These are phyloP conservation scores for Spinacia oleracea DNA, from an alignment of 179 eudicot species.

Conservation along the genomic window DNA sequence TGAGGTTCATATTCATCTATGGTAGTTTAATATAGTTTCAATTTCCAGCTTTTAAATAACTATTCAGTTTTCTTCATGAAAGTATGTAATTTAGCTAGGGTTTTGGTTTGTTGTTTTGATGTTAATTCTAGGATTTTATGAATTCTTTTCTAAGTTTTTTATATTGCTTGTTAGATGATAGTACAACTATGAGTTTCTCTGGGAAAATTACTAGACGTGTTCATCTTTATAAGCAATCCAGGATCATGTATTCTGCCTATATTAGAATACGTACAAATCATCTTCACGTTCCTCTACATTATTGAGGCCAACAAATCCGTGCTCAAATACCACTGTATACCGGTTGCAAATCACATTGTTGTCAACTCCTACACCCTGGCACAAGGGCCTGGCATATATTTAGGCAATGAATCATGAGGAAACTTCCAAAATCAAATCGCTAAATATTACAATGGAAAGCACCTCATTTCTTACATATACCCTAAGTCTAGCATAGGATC, in stretches of 20 bases:
- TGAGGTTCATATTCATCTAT: no score
- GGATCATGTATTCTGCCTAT: constrained; percentile 77
- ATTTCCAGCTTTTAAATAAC: no score
- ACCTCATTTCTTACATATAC: not conserved
- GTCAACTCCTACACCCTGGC: constrained; percentile 49
- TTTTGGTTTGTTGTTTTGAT: no score
- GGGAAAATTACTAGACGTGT: constrained; percentile 61
- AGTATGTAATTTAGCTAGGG: no score
- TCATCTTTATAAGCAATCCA: constrained; percentile 73
- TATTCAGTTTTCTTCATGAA: no score
- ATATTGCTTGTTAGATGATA: not conserved
- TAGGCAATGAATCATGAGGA: not conserved
- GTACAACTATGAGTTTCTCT: constrained; percentile 1
- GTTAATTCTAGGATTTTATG: no score
- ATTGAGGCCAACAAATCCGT: constrained; percentile 83
- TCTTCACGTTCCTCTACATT: constrained; percentile 82
- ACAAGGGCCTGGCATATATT: constrained; percentile 13
- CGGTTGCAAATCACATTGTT: constrained; percentile 40
- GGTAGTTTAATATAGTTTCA: no score
- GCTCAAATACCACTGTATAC: constrained; percentile 90
- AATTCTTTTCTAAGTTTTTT: no score
- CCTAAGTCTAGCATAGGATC: constrained; percentile 6
- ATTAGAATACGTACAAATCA: constrained; percentile 59
- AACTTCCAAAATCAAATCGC: not conserved
- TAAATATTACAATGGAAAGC: not conserved